Conservation (phyloP, 768 basidiomycete species). For the Pulveroboletus frians region DNA sequence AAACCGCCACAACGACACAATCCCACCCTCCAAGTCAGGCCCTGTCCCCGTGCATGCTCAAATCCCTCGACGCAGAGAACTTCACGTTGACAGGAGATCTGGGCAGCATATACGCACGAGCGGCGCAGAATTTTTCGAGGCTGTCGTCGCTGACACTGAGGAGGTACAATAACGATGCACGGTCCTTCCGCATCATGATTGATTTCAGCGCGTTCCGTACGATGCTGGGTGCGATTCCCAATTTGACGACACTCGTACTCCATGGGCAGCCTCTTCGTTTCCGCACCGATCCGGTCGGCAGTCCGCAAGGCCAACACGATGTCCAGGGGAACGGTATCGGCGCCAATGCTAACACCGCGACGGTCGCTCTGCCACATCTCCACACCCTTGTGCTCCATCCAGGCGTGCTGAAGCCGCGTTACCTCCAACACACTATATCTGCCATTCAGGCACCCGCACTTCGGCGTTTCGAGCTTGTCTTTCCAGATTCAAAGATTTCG, state of each 20-base stretch:
- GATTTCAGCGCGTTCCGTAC: constrained; percentile 25
- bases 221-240: constrained; percentile 20
- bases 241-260: constrained; percentile 24
- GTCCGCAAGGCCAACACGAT: constrained; percentile 4
- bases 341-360: not conserved
- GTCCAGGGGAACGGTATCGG: not conserved
- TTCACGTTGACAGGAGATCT: constrained; percentile 22
- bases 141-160: constrained; percentile 26
- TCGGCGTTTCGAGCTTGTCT: constrained; percentile 31
- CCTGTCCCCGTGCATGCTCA: constrained; percentile 13
- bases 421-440: constrained; percentile 27
- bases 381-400: constrained; percentile 30
- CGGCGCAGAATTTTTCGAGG: constrained; percentile 15
- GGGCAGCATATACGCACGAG: constrained; percentile 9
- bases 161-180: constrained; percentile 24
- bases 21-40: not conserved
- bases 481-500: constrained; percentile 26
- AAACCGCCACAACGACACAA: constrained; percentile 4
- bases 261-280: constrained; percentile 28
- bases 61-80: constrained; percentile 28
- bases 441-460: constrained; percentile 26
- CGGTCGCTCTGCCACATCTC: constrained; percentile 22
- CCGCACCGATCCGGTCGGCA: constrained; percentile 11
- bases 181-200: constrained; percentile 26
- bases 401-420: constrained; percentile 28